Percentiles rank a stretch among this genome's conserved stretches.
Conservation (phyloP, 2,329 filamentous ascomycete genomes). For the Seiridium unicorne region DNA sequence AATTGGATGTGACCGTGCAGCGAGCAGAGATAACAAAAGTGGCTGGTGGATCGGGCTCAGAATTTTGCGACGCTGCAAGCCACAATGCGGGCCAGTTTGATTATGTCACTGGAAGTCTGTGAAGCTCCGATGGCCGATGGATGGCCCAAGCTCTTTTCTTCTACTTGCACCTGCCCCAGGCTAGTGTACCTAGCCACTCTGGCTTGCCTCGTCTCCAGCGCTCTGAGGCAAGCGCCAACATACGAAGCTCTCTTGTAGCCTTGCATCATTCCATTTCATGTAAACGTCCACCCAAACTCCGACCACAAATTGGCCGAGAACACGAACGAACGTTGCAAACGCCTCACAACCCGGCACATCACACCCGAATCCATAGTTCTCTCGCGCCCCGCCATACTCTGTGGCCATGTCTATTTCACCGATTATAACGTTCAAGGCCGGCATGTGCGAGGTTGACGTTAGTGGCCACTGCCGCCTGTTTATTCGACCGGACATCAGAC, state of each 20-base stretch:
- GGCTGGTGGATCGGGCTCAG: neutral
- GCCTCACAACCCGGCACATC: too few relatives aligned
- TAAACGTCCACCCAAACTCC: neutral
- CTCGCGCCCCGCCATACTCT: neutral
- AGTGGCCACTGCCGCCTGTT: conserved; percentile 29
- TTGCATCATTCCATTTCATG: conserved; percentile 13
- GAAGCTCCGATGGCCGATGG: neutral
- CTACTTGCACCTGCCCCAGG: too few relatives aligned
- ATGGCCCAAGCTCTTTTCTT: conserved; percentile 3
- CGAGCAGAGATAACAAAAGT: neutral
- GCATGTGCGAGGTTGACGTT: conserved; percentile 82
- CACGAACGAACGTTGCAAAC: too few relatives aligned
- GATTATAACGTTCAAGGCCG: conserved; percentile 95
- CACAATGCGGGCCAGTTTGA: neutral
- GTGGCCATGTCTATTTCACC: conserved; percentile 75
- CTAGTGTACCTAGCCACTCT: too few relatives aligned
- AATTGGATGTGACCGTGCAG: neutral
- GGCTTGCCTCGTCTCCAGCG: neutral
- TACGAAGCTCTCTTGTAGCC: conserved; percentile 30
- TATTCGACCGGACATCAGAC: neutral
- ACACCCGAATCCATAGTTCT: neutral
- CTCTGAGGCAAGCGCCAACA: conserved; percentile 7
- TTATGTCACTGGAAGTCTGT: conserved; percentile 2
- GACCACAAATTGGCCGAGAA: neutral
- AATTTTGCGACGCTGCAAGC: neutral